phyloP scores from a whole-genome alignment of 2,329 filamentous ascomycete genomes.

The Aspergillus fijiensis region DNA sequence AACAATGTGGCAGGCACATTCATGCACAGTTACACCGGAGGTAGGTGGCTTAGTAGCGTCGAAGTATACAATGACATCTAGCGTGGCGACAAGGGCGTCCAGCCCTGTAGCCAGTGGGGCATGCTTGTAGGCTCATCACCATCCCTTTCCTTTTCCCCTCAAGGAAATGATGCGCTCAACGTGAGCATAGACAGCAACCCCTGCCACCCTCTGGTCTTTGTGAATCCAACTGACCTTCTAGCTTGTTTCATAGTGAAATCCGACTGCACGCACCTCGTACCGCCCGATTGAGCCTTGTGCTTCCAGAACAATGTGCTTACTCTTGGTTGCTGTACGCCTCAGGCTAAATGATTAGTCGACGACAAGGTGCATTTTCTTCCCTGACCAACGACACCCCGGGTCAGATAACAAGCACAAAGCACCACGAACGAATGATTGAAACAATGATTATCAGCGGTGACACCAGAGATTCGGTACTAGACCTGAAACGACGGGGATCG shows the following conservation, averaged over 20 bases:
- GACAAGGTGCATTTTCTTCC: neutral
- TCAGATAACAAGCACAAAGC: neutral
- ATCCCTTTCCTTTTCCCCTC: neutral
- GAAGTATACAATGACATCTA: neutral
- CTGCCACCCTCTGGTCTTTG: neutral
- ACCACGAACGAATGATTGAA: neutral
- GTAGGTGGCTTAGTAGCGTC: neutral
- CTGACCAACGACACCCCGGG: neutral
- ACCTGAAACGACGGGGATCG: neutral
- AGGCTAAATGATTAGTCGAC: neutral
- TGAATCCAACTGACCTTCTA: conserved; percentile 2
- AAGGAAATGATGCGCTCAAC: neutral
- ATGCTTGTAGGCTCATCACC: neutral
- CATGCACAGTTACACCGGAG: neutral
- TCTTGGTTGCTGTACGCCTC: neutral
- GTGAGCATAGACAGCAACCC: neutral
- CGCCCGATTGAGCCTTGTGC: conserved; percentile 1
- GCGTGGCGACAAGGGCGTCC: neutral
- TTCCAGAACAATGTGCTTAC: neutral
- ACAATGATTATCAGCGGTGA: neutral
- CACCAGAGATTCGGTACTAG: neutral
- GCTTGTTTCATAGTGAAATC: conserved; percentile 15
- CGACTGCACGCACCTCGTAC: conserved; percentile 1
- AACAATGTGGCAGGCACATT: neutral
- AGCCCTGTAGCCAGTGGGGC: conserved; percentile 7